Percentiles rank a stretch among this genome's conserved stretches.
Evolutionary conservation across 2,329 filamentous ascomycete species (phyloP).

Genomic region (Scedosporium dehoogii): DNA sequence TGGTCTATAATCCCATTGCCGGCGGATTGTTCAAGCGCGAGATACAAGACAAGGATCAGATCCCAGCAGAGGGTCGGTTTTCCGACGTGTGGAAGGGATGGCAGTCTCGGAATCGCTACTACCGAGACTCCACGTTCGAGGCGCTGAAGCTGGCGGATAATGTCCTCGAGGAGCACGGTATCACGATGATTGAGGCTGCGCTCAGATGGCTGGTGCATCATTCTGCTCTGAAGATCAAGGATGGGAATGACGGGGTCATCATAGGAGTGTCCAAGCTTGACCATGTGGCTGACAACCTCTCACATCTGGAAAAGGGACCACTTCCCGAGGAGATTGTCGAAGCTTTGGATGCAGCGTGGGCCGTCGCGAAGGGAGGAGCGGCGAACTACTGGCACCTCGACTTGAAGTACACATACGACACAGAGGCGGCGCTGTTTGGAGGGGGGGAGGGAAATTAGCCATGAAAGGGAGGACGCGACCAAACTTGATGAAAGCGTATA

Average conservation of each 20-base stretch:
- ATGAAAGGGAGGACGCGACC: too few species aligned
- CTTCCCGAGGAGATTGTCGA: constrained; percentile 67
- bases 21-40: constrained; percentile 75
- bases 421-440: constrained; percentile 48
- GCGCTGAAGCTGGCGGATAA: constrained; percentile 60
- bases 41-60: constrained; percentile 55
- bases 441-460: too few species aligned
- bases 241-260: constrained; percentile 48
- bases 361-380: constrained; percentile 50
- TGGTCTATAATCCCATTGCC: constrained; percentile 74
- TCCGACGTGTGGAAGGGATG: constrained; percentile 36
- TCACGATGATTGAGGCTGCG: constrained; percentile 64
- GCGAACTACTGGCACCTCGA: constrained; percentile 48
- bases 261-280: constrained; percentile 48
- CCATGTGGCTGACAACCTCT: constrained; percentile 49
- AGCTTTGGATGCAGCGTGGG: constrained; percentile 70
- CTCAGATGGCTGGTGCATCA: constrained; percentile 68
- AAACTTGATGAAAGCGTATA: too few species aligned
- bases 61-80: constrained; percentile 60
- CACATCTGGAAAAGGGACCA: constrained; percentile 55
- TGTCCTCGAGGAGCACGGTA: constrained; percentile 54
- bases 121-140: constrained; percentile 52
- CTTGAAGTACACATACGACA: constrained; percentile 57
- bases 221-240: constrained; percentile 43
- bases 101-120: constrained; percentile 52